These are phyloP conservation scores for Cladosporium austrohemisphaericum DNA, from an alignment of 2,329 filamentous ascomycete species.

Conservation along the genomic window DNA sequence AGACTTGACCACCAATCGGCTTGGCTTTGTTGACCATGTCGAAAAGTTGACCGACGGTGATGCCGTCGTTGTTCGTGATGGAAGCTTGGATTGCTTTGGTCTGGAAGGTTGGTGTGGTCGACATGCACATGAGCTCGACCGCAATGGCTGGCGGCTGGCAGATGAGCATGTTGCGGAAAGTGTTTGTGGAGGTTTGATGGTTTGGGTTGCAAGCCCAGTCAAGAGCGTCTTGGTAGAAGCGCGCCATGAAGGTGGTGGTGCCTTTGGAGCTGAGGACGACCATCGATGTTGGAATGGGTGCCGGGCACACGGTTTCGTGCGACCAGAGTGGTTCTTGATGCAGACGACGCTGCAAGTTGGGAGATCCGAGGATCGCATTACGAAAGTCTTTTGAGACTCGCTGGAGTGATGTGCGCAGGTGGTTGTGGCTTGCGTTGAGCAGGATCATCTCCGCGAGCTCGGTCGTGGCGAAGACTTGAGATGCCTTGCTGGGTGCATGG, in stretches of 20 bases:
- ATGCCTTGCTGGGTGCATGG: neutral
- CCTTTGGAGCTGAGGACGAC: neutral
- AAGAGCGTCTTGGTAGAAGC: neutral
- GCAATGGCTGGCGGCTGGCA: neutral
- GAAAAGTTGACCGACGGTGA: too few relatives aligned
- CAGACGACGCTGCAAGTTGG: neutral
- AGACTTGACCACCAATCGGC: too few relatives aligned
- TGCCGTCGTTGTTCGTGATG: too few relatives aligned
- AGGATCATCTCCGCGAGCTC: neutral
- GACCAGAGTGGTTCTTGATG: neutral
- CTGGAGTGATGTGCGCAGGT: neutral
- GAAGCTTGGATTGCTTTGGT: too few relatives aligned
- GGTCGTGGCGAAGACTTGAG: neutral
- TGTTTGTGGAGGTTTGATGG: neutral
- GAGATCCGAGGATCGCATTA: neutral
- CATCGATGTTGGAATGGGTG: neutral
- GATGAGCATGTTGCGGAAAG: neutral
- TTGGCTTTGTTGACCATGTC: too few relatives aligned
- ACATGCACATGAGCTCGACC: neutral
- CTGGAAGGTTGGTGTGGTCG: too few relatives aligned
- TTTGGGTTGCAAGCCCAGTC: neutral
- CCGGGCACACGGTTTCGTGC: neutral
- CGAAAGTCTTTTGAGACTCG: neutral
- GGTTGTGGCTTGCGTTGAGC: neutral
- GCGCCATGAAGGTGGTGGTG: too few relatives aligned